phyloP scores from a whole-genome alignment of 306 rosid genomes.

The Cicer yamashitae region DNA sequence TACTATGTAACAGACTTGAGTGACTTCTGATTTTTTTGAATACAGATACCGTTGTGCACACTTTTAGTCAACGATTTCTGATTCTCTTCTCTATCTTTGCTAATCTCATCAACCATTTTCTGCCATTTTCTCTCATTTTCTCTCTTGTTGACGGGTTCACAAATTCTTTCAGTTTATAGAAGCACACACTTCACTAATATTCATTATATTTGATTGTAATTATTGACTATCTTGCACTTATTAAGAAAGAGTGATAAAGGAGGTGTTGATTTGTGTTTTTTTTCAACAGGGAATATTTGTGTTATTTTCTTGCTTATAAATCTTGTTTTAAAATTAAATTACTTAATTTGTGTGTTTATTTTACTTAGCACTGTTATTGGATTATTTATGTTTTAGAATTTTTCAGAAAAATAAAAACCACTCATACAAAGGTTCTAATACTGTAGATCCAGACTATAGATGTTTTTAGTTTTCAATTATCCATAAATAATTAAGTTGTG shows the following conservation, averaged over 20 bases:
- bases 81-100: background rate
- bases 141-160: background rate
- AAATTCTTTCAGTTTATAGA: background rate
- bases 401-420: background rate
- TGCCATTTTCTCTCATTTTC: background rate
- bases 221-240: background rate
- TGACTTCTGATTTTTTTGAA: background rate
- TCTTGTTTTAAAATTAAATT: background rate
- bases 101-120: background rate
- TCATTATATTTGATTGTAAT: background rate
- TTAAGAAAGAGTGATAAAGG: background rate
- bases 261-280: slow-evolving; percentile 3
- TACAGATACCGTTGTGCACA: background rate
- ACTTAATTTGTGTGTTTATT: background rate
- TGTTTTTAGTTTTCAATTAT: slow-evolving; percentile 17
- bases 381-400: slow-evolving; percentile 13
- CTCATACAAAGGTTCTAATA: background rate
- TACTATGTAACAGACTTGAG: background rate
- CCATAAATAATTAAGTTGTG: background rate
- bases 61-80: background rate
- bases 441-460: background rate
- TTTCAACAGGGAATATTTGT: background rate
- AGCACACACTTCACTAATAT: background rate
- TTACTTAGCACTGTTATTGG: slow-evolving; percentile 3
- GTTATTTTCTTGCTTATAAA: background rate